phyloP scores from a whole-genome alignment of 441 rosid genomes.

The Eruca vesicaria region DNA sequence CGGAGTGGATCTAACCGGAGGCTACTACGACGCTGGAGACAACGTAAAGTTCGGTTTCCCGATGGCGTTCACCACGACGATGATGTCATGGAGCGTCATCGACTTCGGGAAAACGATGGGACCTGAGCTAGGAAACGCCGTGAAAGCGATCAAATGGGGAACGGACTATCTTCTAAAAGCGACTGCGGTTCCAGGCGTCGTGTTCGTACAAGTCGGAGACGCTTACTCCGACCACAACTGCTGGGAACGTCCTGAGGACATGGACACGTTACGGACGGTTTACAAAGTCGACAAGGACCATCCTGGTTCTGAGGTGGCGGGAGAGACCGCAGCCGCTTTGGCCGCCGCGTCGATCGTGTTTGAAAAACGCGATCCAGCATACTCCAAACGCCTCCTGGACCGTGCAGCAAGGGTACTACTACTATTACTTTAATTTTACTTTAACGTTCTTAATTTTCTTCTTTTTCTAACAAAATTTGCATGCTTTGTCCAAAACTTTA shows the following conservation, averaged over 20 bases:
- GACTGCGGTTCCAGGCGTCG: conserved; percentile 44
- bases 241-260: conserved; percentile 80
- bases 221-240: conserved; percentile 68
- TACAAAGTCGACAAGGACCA: conserved; percentile 52
- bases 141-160: conserved; percentile 66
- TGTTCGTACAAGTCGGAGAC: conserved; percentile 73
- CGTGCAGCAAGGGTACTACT: conserved; percentile 47
- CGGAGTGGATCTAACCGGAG: conserved; percentile 78
- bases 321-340: conserved; percentile 67
- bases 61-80: conserved; percentile 69
- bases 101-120: conserved; percentile 47
- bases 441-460: conserved; percentile 4
- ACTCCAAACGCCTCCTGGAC: conserved; percentile 48
- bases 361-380: conserved; percentile 47
- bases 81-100: conserved; percentile 71
- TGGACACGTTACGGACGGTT: conserved; percentile 58
- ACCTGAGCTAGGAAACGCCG: conserved; percentile 47
- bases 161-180: conserved; percentile 71
- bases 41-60: conserved; percentile 75
- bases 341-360: conserved; percentile 68
- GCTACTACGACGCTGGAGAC: conserved; percentile 82
- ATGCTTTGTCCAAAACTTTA: conserved; percentile 12
- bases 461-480: not conserved
- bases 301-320: conserved; percentile 69
- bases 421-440: conserved; percentile 19